Evolutionary conservation across 2,329 filamentous ascomycete species (phyloP), one percentile per base, ranked within the genome.

Genomic region (Sarocladiaceae sp.): DNA sequence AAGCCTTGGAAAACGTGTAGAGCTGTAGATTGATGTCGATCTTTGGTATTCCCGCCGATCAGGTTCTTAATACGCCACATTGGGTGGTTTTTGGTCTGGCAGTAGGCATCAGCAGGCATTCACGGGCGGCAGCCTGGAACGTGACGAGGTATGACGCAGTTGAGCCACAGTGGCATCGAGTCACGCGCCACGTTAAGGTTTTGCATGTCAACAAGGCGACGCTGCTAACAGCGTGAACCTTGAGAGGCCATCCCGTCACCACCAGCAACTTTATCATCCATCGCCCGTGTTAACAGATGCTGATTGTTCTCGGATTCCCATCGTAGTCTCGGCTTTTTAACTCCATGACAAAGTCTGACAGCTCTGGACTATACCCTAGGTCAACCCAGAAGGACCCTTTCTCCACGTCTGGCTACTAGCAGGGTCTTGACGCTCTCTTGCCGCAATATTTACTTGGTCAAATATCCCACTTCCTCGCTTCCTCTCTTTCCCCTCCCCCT

Each of bases 151-250:
- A 41, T 41, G 37, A 41, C 37, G 37, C 37, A 41, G 21, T 41
- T 41, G 37, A 41, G 37, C 37, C 37, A 41, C 37, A 41, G n/a
- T 15, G n/a, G n/a, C n/a, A 7, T 27, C 12, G 24, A 41, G 37
- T 41, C 37, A 41, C 37, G 37, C 37, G 37, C 37, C 37, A 41
- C 37, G 37, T 24, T 41, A 41, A 39, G 23, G 23, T 16, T 41
- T 41, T 15, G 37, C 37, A 3, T 16, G 15, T 18, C 21, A 29
- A 9, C 37, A 41, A 21, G 6, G 16, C n/a, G 23, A 5, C 19
- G 23, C 12, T 9, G 23, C 37, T 41, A 41, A 41, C 37, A 41
- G 24, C 6, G 5, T 41, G 34, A 24, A 35, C 12, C 15, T 15
- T 10, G 19, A 20, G 15, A 7, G 13, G 21, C 19, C 33, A 35